These are phyloP conservation scores for Lipomyces oligophaga DNA, from an alignment of 805 yeast genomes.

Conservation along the genomic window DNA sequence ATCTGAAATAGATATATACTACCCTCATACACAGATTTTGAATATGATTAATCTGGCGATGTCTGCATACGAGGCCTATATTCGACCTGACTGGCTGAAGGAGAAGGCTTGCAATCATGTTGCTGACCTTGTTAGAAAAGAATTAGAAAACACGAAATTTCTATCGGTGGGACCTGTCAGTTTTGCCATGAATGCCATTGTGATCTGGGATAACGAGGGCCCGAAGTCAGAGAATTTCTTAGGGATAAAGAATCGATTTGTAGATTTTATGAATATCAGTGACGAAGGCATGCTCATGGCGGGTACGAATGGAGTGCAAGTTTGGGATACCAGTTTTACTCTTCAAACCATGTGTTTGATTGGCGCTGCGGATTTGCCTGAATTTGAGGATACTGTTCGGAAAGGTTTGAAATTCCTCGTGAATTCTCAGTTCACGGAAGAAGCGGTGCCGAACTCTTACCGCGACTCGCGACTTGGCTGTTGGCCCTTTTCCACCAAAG, in stretches of 20 bases:
- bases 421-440: constrained; percentile 78
- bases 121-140: constrained; percentile 66
- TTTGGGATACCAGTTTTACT: constrained; percentile 93
- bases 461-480: constrained; percentile 84
- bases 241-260: constrained; percentile 54
- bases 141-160: constrained; percentile 70
- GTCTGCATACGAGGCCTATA: constrained; percentile 61
- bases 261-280: constrained; percentile 78
- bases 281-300: constrained; percentile 86
- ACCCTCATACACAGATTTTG: constrained; percentile 76
- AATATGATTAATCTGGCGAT: constrained; percentile 58
- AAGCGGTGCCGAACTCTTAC: constrained; percentile 71
- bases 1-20: constrained; percentile 87
- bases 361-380: constrained; percentile 67
- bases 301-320: constrained; percentile 98
- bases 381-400: constrained; percentile 60
- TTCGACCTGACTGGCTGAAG: constrained; percentile 72
- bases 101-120: constrained; percentile 50
- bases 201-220: constrained; percentile 68
- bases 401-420: constrained; percentile 67
- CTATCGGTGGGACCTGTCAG: constrained; percentile 92
- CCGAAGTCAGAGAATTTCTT: constrained; percentile 56
- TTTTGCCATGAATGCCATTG: constrained; percentile 77
- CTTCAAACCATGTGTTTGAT: constrained; percentile 77
- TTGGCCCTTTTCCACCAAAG: constrained; percentile 94